Conservation (phyloP, 2,329 filamentous ascomycete genomes). For the Colletotrichum tanaceti region DNA sequence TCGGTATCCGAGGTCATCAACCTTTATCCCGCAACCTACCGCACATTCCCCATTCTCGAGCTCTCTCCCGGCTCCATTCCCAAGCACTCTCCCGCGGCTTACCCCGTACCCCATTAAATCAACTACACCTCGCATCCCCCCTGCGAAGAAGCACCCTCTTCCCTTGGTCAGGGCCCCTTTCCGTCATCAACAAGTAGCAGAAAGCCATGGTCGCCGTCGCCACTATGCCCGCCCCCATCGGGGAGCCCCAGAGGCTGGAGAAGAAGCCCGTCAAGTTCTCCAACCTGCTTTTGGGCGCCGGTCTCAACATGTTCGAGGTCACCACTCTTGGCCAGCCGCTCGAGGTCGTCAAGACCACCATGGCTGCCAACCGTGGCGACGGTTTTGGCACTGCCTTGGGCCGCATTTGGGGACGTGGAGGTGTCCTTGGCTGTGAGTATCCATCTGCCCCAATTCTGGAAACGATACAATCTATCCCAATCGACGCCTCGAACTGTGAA, state of each 20-base stretch:
- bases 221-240: slow-evolving; percentile 63
- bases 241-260: slow-evolving; percentile 73
- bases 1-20: slow-evolving; percentile 40
- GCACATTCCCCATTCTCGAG: slow-evolving; percentile 22
- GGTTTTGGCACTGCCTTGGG: slow-evolving; percentile 83
- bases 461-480: background rate
- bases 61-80: slow-evolving; percentile 22
- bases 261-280: slow-evolving; percentile 99
- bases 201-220: slow-evolving; percentile 71
- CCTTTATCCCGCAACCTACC: slow-evolving; percentile 37
- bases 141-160: slow-evolving; percentile 88
- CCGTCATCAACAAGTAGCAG: slow-evolving; percentile 57
- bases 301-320: slow-evolving; percentile 95
- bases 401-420: slow-evolving; percentile 94
- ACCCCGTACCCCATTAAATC: slow-evolving; percentile 37
- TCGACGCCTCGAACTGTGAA: background rate
- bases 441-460: slow-evolving; percentile 15
- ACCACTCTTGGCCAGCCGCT: slow-evolving; percentile 79
- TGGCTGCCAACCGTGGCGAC: slow-evolving; percentile 96
- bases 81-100: slow-evolving; percentile 6
- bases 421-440: slow-evolving; percentile 89
- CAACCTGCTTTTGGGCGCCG: slow-evolving; percentile 93
- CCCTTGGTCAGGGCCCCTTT: slow-evolving; percentile 98
- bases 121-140: slow-evolving; percentile 44
- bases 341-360: slow-evolving; percentile 99